Evolutionary conservation across 2,329 filamentous ascomycete species (phyloP).

Genomic region (Fusarium robinianum): DNA sequence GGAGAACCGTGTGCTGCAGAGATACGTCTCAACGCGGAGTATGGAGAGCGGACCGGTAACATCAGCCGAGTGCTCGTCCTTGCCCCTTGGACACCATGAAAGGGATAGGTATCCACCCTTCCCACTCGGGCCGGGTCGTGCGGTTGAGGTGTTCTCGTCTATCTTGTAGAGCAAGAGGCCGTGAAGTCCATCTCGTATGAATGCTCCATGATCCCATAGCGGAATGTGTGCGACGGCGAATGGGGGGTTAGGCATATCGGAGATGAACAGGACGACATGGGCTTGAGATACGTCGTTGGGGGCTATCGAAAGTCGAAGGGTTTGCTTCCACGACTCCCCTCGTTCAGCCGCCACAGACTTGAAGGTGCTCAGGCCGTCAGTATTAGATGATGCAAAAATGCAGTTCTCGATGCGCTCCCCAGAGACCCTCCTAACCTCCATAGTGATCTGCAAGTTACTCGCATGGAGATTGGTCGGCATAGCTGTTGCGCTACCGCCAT

Average conservation of each 20-base stretch:
- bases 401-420: constrained; percentile 87
- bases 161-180: constrained; percentile 84
- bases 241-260: constrained; percentile 82
- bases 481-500: constrained; percentile 73
- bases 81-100: constrained; percentile 74
- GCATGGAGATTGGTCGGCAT: constrained; percentile 66
- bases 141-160: constrained; percentile 83
- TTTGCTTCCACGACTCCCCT: constrained; percentile 86
- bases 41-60: constrained; percentile 79
- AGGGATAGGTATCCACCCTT: constrained; percentile 86
- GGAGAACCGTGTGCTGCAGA: constrained; percentile 94
- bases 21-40: constrained; percentile 79
- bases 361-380: constrained; percentile 79
- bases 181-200: constrained; percentile 83
- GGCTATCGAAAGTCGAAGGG: constrained; percentile 77
- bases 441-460: constrained; percentile 80
- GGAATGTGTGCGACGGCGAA: constrained; percentile 94
- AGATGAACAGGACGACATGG: constrained; percentile 87
- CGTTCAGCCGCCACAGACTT: constrained; percentile 80
- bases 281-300: constrained; percentile 79
- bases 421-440: constrained; percentile 80
- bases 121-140: constrained; percentile 63
- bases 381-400: constrained; percentile 85
- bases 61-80: constrained; percentile 70
- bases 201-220: constrained; percentile 89